These are phyloP conservation scores for Xylariaceae sp. DNA, from an alignment of 2,329 filamentous ascomycete species.

Conservation along the genomic window DNA sequence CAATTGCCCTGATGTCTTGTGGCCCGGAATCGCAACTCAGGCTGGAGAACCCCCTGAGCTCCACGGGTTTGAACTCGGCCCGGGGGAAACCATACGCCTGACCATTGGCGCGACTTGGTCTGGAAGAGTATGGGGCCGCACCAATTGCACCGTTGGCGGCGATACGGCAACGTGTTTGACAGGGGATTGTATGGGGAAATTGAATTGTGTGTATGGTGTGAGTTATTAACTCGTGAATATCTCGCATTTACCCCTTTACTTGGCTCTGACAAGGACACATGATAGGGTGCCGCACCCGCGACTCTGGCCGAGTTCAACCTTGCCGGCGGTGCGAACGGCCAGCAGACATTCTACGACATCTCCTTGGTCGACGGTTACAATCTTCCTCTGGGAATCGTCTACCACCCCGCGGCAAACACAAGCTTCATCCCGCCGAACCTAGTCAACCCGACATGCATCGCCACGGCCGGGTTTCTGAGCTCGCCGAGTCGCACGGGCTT, in stretches of 20 bases:
- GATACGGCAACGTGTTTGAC: slow-evolving; percentile 66
- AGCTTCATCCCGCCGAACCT: slow-evolving; percentile 69
- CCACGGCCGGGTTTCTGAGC: slow-evolving; percentile 59
- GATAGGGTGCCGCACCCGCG: slow-evolving; percentile 66
- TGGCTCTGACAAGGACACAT: slow-evolving; percentile 4
- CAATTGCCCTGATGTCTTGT: slow-evolving; percentile 65
- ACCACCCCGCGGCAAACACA: slow-evolving; percentile 57
- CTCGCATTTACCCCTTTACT: background rate
- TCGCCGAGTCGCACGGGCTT: slow-evolving; percentile 50
- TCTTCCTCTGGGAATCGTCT: slow-evolving; percentile 62
- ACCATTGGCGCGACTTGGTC: slow-evolving; percentile 72
- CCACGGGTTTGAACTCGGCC: slow-evolving; percentile 63
- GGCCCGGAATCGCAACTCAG: slow-evolving; percentile 72
- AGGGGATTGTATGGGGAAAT: slow-evolving; percentile 68
- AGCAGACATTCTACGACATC: slow-evolving; percentile 77
- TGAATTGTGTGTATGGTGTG: slow-evolving; percentile 67
- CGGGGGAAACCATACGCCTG: slow-evolving; percentile 56
- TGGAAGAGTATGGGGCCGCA: slow-evolving; percentile 76
- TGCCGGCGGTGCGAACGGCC: slow-evolving; percentile 54
- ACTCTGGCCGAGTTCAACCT: slow-evolving; percentile 80
- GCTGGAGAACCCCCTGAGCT: slow-evolving; percentile 62
- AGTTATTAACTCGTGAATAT: too few species aligned
- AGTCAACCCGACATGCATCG: slow-evolving; percentile 73
- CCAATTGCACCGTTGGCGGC: slow-evolving; percentile 73
- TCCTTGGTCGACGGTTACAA: slow-evolving; percentile 85